phyloP scores from a whole-genome alignment of 805 yeast species.

The Nakazawaea wickerhamii region DNA sequence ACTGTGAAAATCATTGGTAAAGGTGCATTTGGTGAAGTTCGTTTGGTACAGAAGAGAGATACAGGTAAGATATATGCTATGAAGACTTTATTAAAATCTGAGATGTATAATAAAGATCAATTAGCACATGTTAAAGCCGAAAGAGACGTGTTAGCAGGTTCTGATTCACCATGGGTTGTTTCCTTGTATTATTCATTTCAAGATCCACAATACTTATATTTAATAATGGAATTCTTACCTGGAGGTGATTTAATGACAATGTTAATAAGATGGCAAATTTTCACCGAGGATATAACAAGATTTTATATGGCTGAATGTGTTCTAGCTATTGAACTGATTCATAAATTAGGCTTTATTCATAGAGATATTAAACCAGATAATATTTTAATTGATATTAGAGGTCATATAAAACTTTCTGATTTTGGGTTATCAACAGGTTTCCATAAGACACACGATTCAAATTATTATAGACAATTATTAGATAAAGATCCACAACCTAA shows the following conservation, averaged over 20 bases:
- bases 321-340: slow-evolving; percentile 90
- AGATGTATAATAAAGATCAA: slow-evolving; percentile 93
- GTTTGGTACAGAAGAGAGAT: slow-evolving; percentile 88
- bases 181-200: slow-evolving; percentile 79
- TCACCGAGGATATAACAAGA: slow-evolving; percentile 87
- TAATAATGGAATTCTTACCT: slow-evolving; percentile 78
- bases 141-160: slow-evolving; percentile 88
- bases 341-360: slow-evolving; percentile 89
- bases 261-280: slow-evolving; percentile 91
- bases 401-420: slow-evolving; percentile 63
- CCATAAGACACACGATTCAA: slow-evolving; percentile 88
- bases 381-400: slow-evolving; percentile 58
- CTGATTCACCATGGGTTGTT: slow-evolving; percentile 87
- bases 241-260: slow-evolving; percentile 92
- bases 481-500: slow-evolving; percentile 48
- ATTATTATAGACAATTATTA: slow-evolving; percentile 74
- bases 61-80: slow-evolving; percentile 90
- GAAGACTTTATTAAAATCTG: slow-evolving; percentile 87
- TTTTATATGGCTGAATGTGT: slow-evolving; percentile 97
- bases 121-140: slow-evolving; percentile 94
- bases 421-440: slow-evolving; percentile 87
- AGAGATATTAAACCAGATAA: slow-evolving; percentile 98
- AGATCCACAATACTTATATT: slow-evolving; percentile 65
- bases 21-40: slow-evolving; percentile 97
- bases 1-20: slow-evolving; percentile 91